Evolutionary conservation across 176 grass and related monocot species (phyloP), one percentile per base, ranked within the genome.

Genomic region (Eragrostis nindensis): DNA sequence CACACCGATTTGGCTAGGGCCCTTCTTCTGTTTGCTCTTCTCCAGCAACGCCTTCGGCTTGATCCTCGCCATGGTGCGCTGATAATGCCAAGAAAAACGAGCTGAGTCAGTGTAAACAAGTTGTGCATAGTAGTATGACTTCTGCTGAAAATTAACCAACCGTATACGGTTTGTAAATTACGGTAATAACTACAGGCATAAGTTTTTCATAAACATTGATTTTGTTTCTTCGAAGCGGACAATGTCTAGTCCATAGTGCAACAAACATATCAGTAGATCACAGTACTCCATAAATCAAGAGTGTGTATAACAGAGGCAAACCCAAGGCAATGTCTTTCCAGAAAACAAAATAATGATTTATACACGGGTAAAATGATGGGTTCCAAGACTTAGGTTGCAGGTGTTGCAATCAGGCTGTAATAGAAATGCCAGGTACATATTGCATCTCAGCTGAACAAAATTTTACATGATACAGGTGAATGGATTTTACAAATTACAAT

Each of bases 11-110:
- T 92, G 87, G 56, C 87, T 70, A 2, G 90, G 93, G 26, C 85
- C 76, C 66, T 92, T 95, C 93, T 88, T 95, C 73, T 78, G 80
- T 68, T 95, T 95, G 87, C 93, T 95, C 47, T 90, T 87, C 7
- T 81, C 90, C 18, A 95, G 85, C 82, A 95, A 47, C 19, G 85
- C 78, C 81, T 92, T 91, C 24, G 93, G 93, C 85, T 95, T 95
- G 82, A 92, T 81, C 77, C 83, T 95, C 14, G 90, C 66, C 90
- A 95, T 95, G 5, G 29, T 22, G 78, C 24, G 13, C 66, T 87
- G 67, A 18, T 47, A 68, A 30, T 57, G n/a, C 57, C 27, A 81
- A 59, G 21, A 48, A 29, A 48, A 77, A 54, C n/a, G 26, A 66
- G 16, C 12, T 3, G 41, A 66, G 32, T 89, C 29, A 77, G 77